Conservation (phyloP, 2,329 filamentous ascomycete species). For the Fusarium brachygibbosum region DNA sequence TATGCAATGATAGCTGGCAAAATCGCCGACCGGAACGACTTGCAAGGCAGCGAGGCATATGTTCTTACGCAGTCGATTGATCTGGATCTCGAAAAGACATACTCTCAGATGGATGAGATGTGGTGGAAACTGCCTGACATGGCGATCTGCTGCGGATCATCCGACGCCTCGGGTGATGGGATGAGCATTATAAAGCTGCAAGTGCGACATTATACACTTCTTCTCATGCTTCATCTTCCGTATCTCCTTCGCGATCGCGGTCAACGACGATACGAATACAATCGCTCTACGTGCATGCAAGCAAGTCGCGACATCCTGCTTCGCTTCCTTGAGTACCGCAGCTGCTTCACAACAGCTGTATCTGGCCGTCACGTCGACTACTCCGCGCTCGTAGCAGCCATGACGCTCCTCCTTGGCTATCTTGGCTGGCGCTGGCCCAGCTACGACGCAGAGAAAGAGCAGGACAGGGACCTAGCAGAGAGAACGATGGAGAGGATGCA, state of each 20-base stretch:
- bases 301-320: slow-evolving; percentile 65
- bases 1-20: slow-evolving; percentile 59
- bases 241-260: slow-evolving; percentile 63
- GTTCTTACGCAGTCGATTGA: slow-evolving; percentile 60
- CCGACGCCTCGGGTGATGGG: slow-evolving; percentile 37
- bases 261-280: slow-evolving; percentile 63
- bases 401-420: slow-evolving; percentile 65
- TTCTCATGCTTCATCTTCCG: slow-evolving; percentile 67
- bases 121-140: slow-evolving; percentile 63
- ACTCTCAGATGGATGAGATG: slow-evolving; percentile 50
- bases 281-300: slow-evolving; percentile 58
- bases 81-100: slow-evolving; percentile 61
- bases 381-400: slow-evolving; percentile 64
- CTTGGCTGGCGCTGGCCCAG: slow-evolving; percentile 56
- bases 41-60: slow-evolving; percentile 55
- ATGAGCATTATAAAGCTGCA: slow-evolving; percentile 60
- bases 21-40: slow-evolving; percentile 63
- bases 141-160: slow-evolving; percentile 40
- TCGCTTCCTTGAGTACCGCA: slow-evolving; percentile 63
- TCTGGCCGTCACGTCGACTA: slow-evolving; percentile 64
- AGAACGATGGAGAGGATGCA: slow-evolving; percentile 56
- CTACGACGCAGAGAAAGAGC: slow-evolving; percentile 35
- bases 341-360: slow-evolving; percentile 35
- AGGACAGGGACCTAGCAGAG: slow-evolving; percentile 56
- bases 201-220: slow-evolving; percentile 64